Evolutionary conservation across 345 rosid species (phyloP), one percentile per base, ranked within the genome.

Genomic region (Murraya paniculata): DNA sequence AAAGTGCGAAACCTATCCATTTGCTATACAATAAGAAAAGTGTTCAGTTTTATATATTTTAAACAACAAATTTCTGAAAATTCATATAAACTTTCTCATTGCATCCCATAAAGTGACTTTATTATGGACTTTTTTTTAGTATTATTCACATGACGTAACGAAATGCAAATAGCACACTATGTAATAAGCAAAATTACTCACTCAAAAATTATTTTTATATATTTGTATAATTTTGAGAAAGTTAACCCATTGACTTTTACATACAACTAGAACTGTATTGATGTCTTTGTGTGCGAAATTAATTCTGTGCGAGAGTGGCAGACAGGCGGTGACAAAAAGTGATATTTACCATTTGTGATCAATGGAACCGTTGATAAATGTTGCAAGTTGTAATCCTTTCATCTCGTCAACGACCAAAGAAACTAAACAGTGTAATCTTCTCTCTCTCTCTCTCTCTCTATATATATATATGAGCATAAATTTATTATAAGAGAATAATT

Each of bases 311-410:
- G 59, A 19, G 59, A 41, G 71, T 72, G 81, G 85, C 83, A 79
- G 85, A 83, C 86, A 77, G 48, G 76, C 57, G 77, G 74, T 77
- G 73, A 55, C 77, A 73, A 48, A 45, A 45, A 45, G 50, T 45
- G 50, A 3, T 45, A 45, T 19, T 48, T 64, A 64, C 48, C 25
- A 75, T 45, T 48, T 64, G 77, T 60, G 71, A 64, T 48, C 33
- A 45, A 64, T 31, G 24, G 45, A 75, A 64, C 9, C 30, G n/a
- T 50, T 11, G 33, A 24, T 75, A 7, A 64, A 24, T 64, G 62
- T 28, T 45, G 58, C 39, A 71, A 48, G 27, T 64, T 77, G 69
- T 25, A 77, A 81, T 36, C 71, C 59, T 69, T n/a, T 48, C n/a
- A 24, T 7, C 33, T 14, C n/a, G 31, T 68, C 33, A 24, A 39